A percentile compares a stretch with the other conserved stretches of the same genome.
Evolutionary conservation across 768 basidiomycete genomes (phyloP).

Genomic region (Pholiota conissans): DNA sequence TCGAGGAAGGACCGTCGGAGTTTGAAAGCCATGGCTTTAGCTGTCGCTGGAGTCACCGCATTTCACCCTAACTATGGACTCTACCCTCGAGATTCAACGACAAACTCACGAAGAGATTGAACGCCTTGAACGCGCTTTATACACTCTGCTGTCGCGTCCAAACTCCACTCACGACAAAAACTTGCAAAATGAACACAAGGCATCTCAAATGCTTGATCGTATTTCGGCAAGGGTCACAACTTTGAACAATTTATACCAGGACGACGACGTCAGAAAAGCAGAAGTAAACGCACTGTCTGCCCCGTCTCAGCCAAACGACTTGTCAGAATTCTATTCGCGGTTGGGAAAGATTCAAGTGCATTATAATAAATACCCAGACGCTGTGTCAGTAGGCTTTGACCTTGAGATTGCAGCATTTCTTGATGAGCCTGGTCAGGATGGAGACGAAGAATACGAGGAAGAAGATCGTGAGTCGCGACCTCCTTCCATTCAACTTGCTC

Average conservation of each 20-base stretch:
- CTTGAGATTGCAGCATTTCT: constrained; percentile 80
- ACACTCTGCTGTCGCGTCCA: constrained; percentile 75
- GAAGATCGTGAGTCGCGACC: constrained; percentile 74
- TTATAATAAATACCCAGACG: constrained; percentile 93
- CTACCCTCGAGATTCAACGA: constrained; percentile 89
- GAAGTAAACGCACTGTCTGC: constrained; percentile 67
- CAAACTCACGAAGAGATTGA: constrained; percentile 97
- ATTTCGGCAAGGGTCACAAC: constrained; percentile 67
- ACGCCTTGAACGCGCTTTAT: constrained; percentile 85
- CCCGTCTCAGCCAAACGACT: constrained; percentile 61
- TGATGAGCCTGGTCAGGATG: constrained; percentile 73
- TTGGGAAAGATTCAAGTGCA: constrained; percentile 96
- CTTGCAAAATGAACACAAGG: constrained; percentile 84
- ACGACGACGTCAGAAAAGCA: constrained; percentile 68
- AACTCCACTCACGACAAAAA: constrained; percentile 59
- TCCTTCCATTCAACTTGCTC: constrained; percentile 1
- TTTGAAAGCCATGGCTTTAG: constrained; percentile 40
- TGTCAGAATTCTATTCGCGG: constrained; percentile 94
- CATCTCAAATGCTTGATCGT: constrained; percentile 85
- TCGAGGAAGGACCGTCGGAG: constrained; percentile 49
- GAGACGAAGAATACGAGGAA: constrained; percentile 75
- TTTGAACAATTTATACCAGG: constrained; percentile 74
- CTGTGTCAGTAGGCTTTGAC: constrained; percentile 78
- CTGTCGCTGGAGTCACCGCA: constrained; percentile 13
- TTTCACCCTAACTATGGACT: constrained; percentile 67